Evolutionary conservation across 805 yeast genomes (phyloP).

Genomic region (Kazachstania viticola): DNA sequence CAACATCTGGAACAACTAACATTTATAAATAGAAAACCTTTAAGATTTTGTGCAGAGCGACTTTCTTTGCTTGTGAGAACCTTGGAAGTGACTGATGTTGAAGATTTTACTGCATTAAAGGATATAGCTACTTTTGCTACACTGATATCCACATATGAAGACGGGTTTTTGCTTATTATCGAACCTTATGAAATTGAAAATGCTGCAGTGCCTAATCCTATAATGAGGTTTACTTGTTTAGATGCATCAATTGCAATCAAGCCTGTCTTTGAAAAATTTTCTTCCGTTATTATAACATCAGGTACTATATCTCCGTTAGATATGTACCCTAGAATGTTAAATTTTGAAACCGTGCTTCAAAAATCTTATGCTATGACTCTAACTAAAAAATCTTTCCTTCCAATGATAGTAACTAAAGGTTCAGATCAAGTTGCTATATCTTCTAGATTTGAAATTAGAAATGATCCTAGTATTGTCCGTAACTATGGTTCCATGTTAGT

Average conservation of each 20-base stretch:
- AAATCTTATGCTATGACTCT: conserved; percentile 94
- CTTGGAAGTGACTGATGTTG: conserved; percentile 75
- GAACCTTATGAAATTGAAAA: conserved; percentile 95
- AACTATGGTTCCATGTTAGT: conserved; percentile 88
- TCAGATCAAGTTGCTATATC: conserved; percentile 96
- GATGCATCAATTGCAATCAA: conserved; percentile 97
- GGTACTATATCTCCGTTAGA: conserved; percentile 98
- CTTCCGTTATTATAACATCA: conserved; percentile 87
- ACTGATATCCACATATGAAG: conserved; percentile 84
- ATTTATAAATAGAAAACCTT: conserved; percentile 83
- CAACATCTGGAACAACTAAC: conserved; percentile 91
- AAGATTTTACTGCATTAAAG: conserved; percentile 84
- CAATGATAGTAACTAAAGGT: conserved; percentile 93
- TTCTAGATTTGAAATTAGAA: conserved; percentile 90
- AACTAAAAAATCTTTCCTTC: conserved; percentile 83
- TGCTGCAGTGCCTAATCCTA: conserved; percentile 94
- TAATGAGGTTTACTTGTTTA: conserved; percentile 81
- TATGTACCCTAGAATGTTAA: conserved; percentile 96
- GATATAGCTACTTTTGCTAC: conserved; percentile 97
- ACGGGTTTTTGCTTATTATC: conserved; percentile 79
- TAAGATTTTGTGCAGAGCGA: conserved; percentile 85
- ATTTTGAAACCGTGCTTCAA: conserved; percentile 86
- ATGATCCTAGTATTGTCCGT: conserved; percentile 95
- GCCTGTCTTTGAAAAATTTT: conserved; percentile 89
- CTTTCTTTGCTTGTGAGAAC: conserved; percentile 81